Base-by-base conservation (phyloP, 179 eudicot species). In the Amaranthus tricolor region DNA sequence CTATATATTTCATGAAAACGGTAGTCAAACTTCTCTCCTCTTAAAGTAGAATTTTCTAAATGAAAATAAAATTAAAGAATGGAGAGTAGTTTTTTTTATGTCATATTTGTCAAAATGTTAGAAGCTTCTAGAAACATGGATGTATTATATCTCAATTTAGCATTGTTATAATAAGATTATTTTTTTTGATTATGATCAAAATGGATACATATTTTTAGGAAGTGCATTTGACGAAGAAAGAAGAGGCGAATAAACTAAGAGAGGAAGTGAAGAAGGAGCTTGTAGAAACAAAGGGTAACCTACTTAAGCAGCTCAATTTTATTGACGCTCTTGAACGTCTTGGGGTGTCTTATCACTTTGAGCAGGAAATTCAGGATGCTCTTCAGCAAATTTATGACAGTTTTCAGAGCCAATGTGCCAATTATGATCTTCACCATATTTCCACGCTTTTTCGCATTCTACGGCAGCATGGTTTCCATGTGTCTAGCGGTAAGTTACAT, bases 311-410 rank as follows among this genome's bases (percentile, higher is more conserved):
- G 15, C 52, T 82, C 24, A 76, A 68, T 16, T 72, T 86, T 7
- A 82, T 88, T 6, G 87, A 88, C 56, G 57, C 61, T 0, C 66
- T 85, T 49, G 82, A 85, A 67, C 85, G 86, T 10, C 86, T 85
- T 6, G 90, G 88, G 7, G 60, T 86, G 21, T 76, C 78, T 6
- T 88, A 88, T 71, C 88, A 85, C 49, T 87, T 88, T 45, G 87
- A 86, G 66, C n/a, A 75, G 3, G 86, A 83, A 40, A 85, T 88
- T 6, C 85, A 78, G 2, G 57, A 66, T 6, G 74, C 78, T 4
- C 48, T 86, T 9, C 53, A 74, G 40, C 17, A 12, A 40, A n/a
- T 81, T 0, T 67, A 61, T 20, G 40, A 16, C n/a, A 54, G 54
- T 74, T 47, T 47, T 70, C 11, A 31, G 24, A 40, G 9, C 44